Conservation (phyloP, 2,329 filamentous ascomycete genomes). For the Fusarium metavorans region DNA sequence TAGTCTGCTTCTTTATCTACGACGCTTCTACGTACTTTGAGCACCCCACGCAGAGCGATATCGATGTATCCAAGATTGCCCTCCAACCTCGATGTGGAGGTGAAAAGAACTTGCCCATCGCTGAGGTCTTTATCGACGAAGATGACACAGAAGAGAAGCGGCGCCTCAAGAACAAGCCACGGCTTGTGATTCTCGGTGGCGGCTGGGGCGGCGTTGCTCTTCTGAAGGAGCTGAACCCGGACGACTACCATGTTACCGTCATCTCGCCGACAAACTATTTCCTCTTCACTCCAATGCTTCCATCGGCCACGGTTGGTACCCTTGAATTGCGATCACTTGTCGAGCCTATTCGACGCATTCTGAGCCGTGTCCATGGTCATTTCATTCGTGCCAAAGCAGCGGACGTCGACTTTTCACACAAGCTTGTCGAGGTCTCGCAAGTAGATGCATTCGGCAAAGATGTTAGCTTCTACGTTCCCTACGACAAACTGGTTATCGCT, state of each 20-base stretch:
- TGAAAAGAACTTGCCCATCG: slow-evolving; percentile 94
- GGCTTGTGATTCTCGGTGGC: slow-evolving; percentile 90
- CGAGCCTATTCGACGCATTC: slow-evolving; percentile 89
- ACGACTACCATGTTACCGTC: slow-evolving; percentile 95
- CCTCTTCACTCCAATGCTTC: slow-evolving; percentile 97
- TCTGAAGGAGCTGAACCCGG: slow-evolving; percentile 88
- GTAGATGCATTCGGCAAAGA: slow-evolving; percentile 77
- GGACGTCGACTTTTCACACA: slow-evolving; percentile 91
- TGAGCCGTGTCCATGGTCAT: slow-evolving; percentile 83
- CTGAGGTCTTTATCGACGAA: slow-evolving; percentile 89
- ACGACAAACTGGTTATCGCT: slow-evolving; percentile 94
- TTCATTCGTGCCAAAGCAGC: slow-evolving; percentile 90
- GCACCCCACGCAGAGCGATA: slow-evolving; percentile 73
- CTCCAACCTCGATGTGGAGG: slow-evolving; percentile 85
- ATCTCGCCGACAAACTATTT: slow-evolving; percentile 97
- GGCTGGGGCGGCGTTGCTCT: slow-evolving; percentile 96
- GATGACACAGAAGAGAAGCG: slow-evolving; percentile 80
- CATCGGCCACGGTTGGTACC: slow-evolving; percentile 95
- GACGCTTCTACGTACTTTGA: slow-evolving; percentile 92
- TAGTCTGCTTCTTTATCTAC: slow-evolving; percentile 91
- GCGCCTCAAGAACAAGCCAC: slow-evolving; percentile 86
- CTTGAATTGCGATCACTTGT: slow-evolving; percentile 91
- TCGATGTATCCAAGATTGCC: slow-evolving; percentile 86
- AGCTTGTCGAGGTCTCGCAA: slow-evolving; percentile 88
- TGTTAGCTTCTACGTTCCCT: slow-evolving; percentile 90